A percentile compares a stretch with the other conserved stretches of the same genome.
These are phyloP conservation scores for Mucor plumbeus DNA, from an alignment of 371 early-diverging fungal species.

Conservation along the genomic window DNA sequence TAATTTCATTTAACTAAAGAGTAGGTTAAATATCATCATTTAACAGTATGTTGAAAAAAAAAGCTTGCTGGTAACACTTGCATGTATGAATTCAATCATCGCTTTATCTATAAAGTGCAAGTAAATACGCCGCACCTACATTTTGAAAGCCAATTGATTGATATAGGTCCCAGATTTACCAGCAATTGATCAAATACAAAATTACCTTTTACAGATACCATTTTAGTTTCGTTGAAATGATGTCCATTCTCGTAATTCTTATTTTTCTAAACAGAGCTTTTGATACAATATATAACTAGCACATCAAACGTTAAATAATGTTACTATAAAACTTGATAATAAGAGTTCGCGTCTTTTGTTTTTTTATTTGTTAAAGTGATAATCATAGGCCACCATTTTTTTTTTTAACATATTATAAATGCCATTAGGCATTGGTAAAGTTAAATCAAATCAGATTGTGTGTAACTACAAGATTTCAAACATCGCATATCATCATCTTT, in stretches of 20 bases:
- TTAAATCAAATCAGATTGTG: too few species aligned
- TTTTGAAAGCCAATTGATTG: neutral
- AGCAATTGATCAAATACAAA: conserved; percentile 6
- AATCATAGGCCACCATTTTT: too few species aligned
- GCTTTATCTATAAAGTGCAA: neutral
- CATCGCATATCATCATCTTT: too few species aligned
- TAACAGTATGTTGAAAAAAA: too few species aligned
- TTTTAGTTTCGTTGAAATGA: neutral
- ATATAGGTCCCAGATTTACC: conserved; percentile 3
- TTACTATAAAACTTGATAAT: too few species aligned
- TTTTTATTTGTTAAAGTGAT: too few species aligned
- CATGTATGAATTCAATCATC: neutral
- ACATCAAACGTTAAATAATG: neutral
- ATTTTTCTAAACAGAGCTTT: neutral
- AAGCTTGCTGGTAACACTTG: neutral
- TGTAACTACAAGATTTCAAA: too few species aligned
- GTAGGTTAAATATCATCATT: too few species aligned
- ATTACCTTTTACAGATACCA: neutral
- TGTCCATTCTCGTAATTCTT: neutral
- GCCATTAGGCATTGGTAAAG: too few species aligned
- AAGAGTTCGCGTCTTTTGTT: too few species aligned
- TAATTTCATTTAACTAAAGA: too few species aligned
- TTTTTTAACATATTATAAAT: too few species aligned
- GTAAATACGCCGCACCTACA: neutral
- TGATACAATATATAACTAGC: neutral